These are phyloP conservation scores for Pythium graminicola DNA, from an alignment of 352 stramenopile genomes.

Conservation along the genomic window DNA sequence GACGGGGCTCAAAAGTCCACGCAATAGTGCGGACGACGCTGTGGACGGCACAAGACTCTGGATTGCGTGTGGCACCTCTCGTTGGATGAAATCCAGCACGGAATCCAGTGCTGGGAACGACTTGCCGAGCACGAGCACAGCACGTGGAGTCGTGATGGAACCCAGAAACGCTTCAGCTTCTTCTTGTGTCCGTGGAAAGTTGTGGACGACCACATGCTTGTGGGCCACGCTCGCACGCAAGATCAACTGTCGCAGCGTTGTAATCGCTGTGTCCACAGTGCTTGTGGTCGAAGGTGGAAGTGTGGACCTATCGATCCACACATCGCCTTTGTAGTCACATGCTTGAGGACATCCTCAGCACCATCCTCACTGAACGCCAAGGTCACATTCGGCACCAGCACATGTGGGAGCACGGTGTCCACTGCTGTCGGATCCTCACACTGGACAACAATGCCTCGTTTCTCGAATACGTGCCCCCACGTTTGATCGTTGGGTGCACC, in stretches of 20 bases:
- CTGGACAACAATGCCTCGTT: conserved; percentile 8
- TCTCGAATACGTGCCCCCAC: conserved; percentile 5
- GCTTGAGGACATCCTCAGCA: neutral
- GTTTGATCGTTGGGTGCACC: neutral
- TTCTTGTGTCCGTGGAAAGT: conserved; percentile 10
- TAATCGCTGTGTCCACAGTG: neutral
- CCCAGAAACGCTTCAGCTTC: conserved; percentile 5
- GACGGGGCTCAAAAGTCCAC: conserved; percentile 1
- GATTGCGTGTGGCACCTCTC: conserved; percentile 4
- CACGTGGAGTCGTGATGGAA: neutral
- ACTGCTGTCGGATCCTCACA: neutral
- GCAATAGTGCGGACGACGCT: neutral
- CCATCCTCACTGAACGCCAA: conserved; percentile 6
- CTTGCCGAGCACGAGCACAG: conserved; percentile 3
- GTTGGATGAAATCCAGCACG: conserved; percentile 1
- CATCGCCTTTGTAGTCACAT: neutral
- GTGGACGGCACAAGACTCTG: conserved; percentile 10
- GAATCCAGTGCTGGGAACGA: neutral
- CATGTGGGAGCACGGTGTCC: neutral
- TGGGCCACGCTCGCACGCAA: neutral
- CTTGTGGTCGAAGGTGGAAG: neutral
- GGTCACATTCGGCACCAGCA: conserved; percentile 8
- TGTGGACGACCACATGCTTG: conserved; percentile 10
- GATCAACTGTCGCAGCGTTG: neutral
- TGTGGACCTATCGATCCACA: conserved; percentile 9